A percentile compares a stretch with the other conserved stretches of the same genome.
These are phyloP conservation scores for Corymbia calophylla DNA, from an alignment of 441 rosid species.

Conservation along the genomic window DNA sequence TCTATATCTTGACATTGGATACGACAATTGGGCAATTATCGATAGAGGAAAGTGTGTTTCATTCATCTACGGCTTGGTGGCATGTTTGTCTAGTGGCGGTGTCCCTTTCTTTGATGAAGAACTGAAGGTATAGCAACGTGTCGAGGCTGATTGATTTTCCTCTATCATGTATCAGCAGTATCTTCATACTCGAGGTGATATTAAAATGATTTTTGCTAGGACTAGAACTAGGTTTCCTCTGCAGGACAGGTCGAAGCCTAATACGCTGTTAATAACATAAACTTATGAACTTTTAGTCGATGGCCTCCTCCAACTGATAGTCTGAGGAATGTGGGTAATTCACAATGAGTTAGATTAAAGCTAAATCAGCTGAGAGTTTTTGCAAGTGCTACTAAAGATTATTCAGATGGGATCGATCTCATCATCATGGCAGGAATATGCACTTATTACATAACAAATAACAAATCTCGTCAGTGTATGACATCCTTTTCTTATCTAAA, in stretches of 20 bases:
- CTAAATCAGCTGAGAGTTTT: neutral
- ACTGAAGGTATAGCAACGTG: slow-evolving; percentile 11
- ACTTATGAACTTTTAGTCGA: neutral
- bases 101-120: slow-evolving; percentile 28
- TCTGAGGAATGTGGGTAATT: neutral
- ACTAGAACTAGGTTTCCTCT: neutral
- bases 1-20: slow-evolving; percentile 13
- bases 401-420: neutral
- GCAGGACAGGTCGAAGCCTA: neutral
- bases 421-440: neutral
- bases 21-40: neutral
- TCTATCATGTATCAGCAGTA: neutral
- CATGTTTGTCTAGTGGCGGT: slow-evolving; percentile 21
- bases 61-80: slow-evolving; percentile 24
- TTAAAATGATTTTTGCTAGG: neutral
- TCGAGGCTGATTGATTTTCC: neutral
- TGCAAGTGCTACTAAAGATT: neutral
- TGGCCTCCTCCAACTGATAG: neutral
- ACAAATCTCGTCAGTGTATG: neutral
- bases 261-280: neutral
- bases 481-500: neutral
- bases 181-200: neutral
- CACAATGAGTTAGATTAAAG: neutral
- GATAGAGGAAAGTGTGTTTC: slow-evolving; percentile 15
- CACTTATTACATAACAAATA: neutral